A percentile compares a stretch with the other conserved stretches of the same genome.
phyloP scores from a whole-genome alignment of 495 filamentous ascomycete genomes.

The Penicillium ochrochloron region DNA sequence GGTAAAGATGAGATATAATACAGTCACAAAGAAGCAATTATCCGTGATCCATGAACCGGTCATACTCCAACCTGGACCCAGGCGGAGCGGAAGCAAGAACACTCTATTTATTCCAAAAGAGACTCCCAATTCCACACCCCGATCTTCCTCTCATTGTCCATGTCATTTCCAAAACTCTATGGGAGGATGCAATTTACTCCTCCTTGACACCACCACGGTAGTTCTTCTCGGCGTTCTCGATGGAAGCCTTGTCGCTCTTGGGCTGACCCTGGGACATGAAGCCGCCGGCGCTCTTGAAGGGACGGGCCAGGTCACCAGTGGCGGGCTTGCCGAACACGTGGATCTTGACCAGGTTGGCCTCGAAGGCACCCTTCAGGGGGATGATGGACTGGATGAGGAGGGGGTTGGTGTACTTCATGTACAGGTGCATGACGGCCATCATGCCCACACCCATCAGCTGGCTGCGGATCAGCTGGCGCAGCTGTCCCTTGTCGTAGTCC shows the following conservation, averaged over 20 bases:
- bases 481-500: slow-evolving; percentile 87
- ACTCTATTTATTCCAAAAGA: slow-evolving; percentile 2
- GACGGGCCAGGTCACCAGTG: slow-evolving; percentile 86
- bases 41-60: slow-evolving; percentile 2
- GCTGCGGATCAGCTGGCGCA: slow-evolving; percentile 78
- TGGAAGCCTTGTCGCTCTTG: slow-evolving; percentile 95
- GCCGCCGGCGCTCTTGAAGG: slow-evolving; percentile 86
- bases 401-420: slow-evolving; percentile 99
- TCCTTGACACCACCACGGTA: slow-evolving; percentile 88
- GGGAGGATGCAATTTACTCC: slow-evolving; percentile 61
- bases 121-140: not conserved
- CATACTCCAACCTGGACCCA: not conserved
- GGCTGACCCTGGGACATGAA: slow-evolving; percentile 76
- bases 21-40: slow-evolving; percentile 14
- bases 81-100: not conserved
- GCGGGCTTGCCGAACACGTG: slow-evolving; percentile 91
- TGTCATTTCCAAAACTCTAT: not conserved
- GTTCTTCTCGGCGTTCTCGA: slow-evolving; percentile 84
- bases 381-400: slow-evolving; percentile 98
- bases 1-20: slow-evolving; percentile 18
- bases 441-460: slow-evolving; percentile 95
- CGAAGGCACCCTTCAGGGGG: slow-evolving; percentile 91
- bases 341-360: slow-evolving; percentile 94
- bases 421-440: slow-evolving; percentile 98
- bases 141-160: not conserved